Evolutionary conservation across 495 filamentous ascomycete species (phyloP).

Genomic region (Hypoxylon fuscum): DNA sequence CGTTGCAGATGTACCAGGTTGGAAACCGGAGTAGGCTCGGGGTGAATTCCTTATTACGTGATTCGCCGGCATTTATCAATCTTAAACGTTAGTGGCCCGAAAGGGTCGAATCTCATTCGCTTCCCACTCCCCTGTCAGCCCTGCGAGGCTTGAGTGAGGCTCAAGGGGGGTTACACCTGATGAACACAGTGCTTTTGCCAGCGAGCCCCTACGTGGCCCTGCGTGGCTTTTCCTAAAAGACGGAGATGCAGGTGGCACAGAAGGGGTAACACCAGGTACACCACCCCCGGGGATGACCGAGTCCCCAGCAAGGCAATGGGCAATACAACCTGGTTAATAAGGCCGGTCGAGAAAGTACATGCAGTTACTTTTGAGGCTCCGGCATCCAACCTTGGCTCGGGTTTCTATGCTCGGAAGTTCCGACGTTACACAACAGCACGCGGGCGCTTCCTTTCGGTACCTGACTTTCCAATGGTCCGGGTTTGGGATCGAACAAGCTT

Average conservation of each 20-base stretch:
- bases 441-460: slow-evolving; percentile 38
- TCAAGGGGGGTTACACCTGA: slow-evolving; percentile 36
- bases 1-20: slow-evolving; percentile 22
- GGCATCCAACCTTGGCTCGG: slow-evolving; percentile 39
- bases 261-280: slow-evolving; percentile 10
- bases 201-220: background rate
- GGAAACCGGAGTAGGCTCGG: slow-evolving; percentile 23
- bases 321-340: slow-evolving; percentile 8
- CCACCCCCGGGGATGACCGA: slow-evolving; percentile 27
- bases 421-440: slow-evolving; percentile 42
- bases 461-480: slow-evolving; percentile 33
- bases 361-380: slow-evolving; percentile 39
- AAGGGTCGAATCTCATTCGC: slow-evolving; percentile 27
- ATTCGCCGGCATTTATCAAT: slow-evolving; percentile 37
- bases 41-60: slow-evolving; percentile 11
- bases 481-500: slow-evolving; percentile 28
- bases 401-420: slow-evolving; percentile 35
- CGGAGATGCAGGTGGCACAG: slow-evolving; percentile 25
- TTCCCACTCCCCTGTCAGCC: slow-evolving; percentile 28
- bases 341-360: slow-evolving; percentile 25
- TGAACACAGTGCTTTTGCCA: slow-evolving; percentile 25
- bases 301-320: slow-evolving; percentile 5
- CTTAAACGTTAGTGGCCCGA: slow-evolving; percentile 32
- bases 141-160: slow-evolving; percentile 42
- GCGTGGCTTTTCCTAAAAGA: slow-evolving; percentile 7